Evolutionary conservation across 371 early-diverging fungal genomes (phyloP).

Genomic region (Zopfochytrium polystomum): DNA sequence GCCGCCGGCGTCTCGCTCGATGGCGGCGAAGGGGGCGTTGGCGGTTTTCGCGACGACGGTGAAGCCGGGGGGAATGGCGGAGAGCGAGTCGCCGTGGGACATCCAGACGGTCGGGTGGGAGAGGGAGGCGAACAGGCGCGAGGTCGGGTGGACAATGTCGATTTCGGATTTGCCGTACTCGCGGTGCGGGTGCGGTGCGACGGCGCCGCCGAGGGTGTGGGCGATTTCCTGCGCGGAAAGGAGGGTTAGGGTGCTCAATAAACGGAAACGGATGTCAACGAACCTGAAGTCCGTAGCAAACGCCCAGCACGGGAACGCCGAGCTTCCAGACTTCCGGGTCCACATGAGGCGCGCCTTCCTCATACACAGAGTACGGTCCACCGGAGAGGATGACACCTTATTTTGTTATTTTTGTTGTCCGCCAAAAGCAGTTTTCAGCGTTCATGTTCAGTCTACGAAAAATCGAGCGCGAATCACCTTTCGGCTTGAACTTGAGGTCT

Average conservation of each 20-base stretch:
- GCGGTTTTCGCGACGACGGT: constrained; percentile 77
- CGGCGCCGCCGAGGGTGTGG: too few relatives aligned
- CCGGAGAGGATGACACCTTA: constrained; percentile 87
- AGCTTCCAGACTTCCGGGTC: constrained; percentile 86
- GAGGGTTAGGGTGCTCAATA: too few relatives aligned
- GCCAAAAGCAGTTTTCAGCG: not conserved
- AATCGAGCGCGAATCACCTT: constrained; percentile 54
- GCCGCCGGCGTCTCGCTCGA: too few relatives aligned
- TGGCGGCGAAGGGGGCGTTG: constrained; percentile 87
- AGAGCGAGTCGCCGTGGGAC: constrained; percentile 95
- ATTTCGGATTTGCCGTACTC: constrained; percentile 93
- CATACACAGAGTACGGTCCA: constrained; percentile 94
- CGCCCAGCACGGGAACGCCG: constrained; percentile 91
- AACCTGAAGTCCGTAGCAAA: constrained; percentile 95
- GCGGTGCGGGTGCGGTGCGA: constrained; percentile 82
- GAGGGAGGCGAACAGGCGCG: constrained; percentile 74
- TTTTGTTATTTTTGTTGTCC: constrained; percentile 4
- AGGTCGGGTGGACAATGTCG: constrained; percentile 54
- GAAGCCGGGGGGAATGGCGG: constrained; percentile 78
- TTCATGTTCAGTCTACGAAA: not conserved
- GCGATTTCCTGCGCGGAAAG: too few relatives aligned
- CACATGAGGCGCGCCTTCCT: constrained; percentile 89
- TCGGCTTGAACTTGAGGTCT: constrained; percentile 91
- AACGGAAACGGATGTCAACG: too few relatives aligned
- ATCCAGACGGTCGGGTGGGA: constrained; percentile 83